A percentile compares a stretch with the other conserved stretches of the same genome.
Evolutionary conservation across 23 red algal genomes (phyloP).

Genomic region (Gracilaria caudata): DNA sequence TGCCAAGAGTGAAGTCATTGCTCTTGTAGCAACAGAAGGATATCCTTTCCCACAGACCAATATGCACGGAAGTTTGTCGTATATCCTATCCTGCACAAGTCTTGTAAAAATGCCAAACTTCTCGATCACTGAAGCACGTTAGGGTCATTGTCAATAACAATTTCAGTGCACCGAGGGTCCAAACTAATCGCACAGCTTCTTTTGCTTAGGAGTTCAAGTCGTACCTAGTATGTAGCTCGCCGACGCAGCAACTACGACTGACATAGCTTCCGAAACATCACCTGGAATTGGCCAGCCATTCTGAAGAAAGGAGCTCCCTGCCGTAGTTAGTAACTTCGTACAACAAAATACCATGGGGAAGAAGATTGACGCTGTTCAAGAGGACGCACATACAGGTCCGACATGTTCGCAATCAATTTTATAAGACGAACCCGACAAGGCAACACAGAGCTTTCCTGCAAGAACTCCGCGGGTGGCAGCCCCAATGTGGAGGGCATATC

Average conservation of each 20-base stretch:
- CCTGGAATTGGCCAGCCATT: constrained; percentile 79
- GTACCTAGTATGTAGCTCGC: constrained; percentile 67
- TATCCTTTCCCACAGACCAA: constrained; percentile 80
- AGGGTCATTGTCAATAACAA: neutral
- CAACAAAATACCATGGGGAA: neutral
- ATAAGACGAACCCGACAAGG: constrained; percentile 24
- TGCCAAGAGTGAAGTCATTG: constrained; percentile 51
- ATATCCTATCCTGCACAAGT: constrained; percentile 71
- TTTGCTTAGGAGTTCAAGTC: neutral
- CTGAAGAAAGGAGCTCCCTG: neutral
- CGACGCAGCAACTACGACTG: constrained; percentile 28
- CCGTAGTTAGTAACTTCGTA: neutral
- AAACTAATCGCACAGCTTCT: neutral
- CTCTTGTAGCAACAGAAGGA: constrained; percentile 72
- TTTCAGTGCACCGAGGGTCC: neutral
- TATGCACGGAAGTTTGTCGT: constrained; percentile 63
- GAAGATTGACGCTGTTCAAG: neutral
- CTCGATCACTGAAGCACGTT: constrained; percentile 59
- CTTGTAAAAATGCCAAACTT: constrained; percentile 79
- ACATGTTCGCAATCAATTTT: constrained; percentile 62
- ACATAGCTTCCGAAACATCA: constrained; percentile 34
- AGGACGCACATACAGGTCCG: constrained; percentile 45
- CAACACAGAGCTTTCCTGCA: constrained; percentile 46
- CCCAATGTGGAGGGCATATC: constrained; percentile 67
- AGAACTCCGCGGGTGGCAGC: constrained; percentile 64